Evolutionary conservation across 495 filamentous ascomycete species (phyloP), one percentile per base, ranked within the genome.

Genomic region (Penicillium cataractarum): DNA sequence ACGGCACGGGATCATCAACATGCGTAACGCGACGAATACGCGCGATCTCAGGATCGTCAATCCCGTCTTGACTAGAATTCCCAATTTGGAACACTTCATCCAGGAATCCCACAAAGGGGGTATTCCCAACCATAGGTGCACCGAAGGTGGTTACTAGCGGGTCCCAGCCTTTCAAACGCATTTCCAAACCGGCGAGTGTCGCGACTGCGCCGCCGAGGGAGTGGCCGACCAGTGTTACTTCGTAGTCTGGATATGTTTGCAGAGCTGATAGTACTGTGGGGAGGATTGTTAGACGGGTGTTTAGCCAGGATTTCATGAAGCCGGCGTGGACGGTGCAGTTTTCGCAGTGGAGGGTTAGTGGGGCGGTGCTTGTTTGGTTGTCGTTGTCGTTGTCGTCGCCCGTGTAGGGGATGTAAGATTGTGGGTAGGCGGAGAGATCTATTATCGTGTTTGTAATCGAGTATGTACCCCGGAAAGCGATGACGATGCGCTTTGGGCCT

Each of bases 381-480:
- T 69, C 58, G 1, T 58, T 54, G 7, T 65, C 63, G 15, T 78
- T 74, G 9, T 75, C 73, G 29, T 83, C 80, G 26, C 81, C 76
- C 35, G 82, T 83, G 2, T 97, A 99, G 0, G 95, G 93, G 2
- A 91, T 84, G 70, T 97, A 99, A 67, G 90, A 86, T 72, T 97
- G 95, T 24, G 92, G 94, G 4, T 92, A 80, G 15, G 91, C 92
- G 51, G 90, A 91, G 35, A 99, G 82, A 75, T 99, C 95, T 58
- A 90, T 81, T 52, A 99, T 88, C 10, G 92, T 91, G 76, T 97
- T 97, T 27, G 92, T 84, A 64, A 99, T 81, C 39, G 91, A 96
- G 72, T 97, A 97, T 13, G 95, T 98, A 12, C 96, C 95, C 21
- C 95, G 86, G 68, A 98, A 98, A 13, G 93, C 94, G n/a, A 98